Conservation (phyloP, 805 yeast genomes). For the Hermanozyma aechmeae region DNA sequence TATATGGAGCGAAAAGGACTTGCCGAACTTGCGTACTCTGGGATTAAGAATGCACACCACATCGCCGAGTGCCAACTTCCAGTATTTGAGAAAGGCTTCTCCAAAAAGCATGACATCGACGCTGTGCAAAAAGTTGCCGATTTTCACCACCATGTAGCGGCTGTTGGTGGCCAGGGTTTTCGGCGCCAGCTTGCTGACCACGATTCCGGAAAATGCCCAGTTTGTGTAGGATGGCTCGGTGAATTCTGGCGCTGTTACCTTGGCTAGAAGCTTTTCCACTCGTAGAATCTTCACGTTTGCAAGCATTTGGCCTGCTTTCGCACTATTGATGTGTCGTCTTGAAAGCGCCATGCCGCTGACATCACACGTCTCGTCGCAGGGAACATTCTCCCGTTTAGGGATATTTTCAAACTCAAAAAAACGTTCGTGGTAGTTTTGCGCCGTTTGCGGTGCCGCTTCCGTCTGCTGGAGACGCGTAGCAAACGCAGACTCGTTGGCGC, state of each 20-base stretch:
- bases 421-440: slow-evolving; percentile 8
- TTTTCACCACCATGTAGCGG: slow-evolving; percentile 50
- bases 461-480: too few relatives aligned
- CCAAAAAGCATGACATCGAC: slow-evolving; percentile 59
- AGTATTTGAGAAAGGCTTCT: slow-evolving; percentile 56
- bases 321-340: slow-evolving; percentile 4
- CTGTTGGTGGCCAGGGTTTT: slow-evolving; percentile 29
- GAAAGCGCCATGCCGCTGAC: slow-evolving; percentile 7
- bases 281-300: slow-evolving; percentile 45
- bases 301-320: slow-evolving; percentile 17
- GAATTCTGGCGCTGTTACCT: slow-evolving; percentile 57
- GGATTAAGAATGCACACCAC: slow-evolving; percentile 74
- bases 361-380: slow-evolving; percentile 2
- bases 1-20: slow-evolving; percentile 46
- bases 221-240: slow-evolving; percentile 62
- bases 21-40: slow-evolving; percentile 27
- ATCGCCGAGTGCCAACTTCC: slow-evolving; percentile 70
- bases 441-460: too few relatives aligned
- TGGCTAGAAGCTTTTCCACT: slow-evolving; percentile 51
- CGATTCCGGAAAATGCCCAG: slow-evolving; percentile 72
- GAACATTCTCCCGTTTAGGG: slow-evolving; percentile 2
- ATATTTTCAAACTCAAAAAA: slow-evolving; percentile 9
- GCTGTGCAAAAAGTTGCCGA: slow-evolving; percentile 60
- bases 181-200: slow-evolving; percentile 48
- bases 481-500: too few relatives aligned